Conservation (phyloP, 306 rosid genomes). For the Cicer arietinum region DNA sequence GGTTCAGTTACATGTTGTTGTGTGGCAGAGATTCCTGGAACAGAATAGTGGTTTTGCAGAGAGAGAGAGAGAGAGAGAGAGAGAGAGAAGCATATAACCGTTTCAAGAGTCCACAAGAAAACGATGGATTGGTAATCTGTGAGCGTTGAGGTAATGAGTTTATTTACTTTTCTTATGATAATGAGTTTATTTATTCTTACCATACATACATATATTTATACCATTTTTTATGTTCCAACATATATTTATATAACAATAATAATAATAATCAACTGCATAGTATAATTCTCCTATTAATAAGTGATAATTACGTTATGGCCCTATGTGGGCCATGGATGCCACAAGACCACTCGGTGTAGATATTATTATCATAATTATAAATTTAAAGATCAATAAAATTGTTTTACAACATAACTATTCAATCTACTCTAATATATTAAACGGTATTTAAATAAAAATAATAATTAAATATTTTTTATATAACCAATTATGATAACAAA, state of each 20-base stretch:
- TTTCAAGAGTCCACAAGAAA: neutral
- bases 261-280: too few relatives aligned
- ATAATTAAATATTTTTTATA: too few relatives aligned
- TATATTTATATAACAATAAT: too few relatives aligned
- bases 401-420: too few relatives aligned
- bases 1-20: conserved; percentile 13
- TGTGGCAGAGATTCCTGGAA: conserved; percentile 36
- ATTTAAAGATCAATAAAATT: too few relatives aligned
- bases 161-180: neutral
- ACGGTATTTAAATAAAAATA: too few relatives aligned
- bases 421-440: too few relatives aligned
- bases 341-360: conserved; percentile 34
- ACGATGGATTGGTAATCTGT: conserved; percentile 13
- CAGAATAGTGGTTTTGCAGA: neutral
- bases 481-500: neutral
- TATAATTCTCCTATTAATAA: neutral
- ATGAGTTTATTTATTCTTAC: neutral
- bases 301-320: conserved; percentile 36
- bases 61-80: conserved; percentile 10
- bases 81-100: conserved; percentile 9
- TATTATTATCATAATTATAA: too few relatives aligned
- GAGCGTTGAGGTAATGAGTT: conserved; percentile 3
- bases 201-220: too few relatives aligned
- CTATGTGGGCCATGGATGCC: conserved; percentile 37
- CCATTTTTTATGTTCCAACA: too few relatives aligned